phyloP scores from a whole-genome alignment of 225 moss, liverwort and hornwort genomes.

The Pseudisothecium myosuroides region DNA sequence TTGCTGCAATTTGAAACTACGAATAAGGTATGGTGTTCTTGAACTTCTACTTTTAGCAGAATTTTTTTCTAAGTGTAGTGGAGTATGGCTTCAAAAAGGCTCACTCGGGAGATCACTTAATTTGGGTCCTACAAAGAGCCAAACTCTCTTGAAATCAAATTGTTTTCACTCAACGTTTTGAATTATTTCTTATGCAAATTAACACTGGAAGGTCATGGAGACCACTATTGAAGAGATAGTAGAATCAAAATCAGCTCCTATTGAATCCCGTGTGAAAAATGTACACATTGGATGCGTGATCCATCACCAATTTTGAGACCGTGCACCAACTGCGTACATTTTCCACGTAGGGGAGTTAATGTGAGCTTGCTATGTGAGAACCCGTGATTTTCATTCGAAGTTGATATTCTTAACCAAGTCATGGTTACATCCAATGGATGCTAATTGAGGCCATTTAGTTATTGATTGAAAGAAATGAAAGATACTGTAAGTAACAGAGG shows the following conservation, averaged over 20 bases:
- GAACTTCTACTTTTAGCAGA: not conserved
- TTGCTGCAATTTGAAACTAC: constrained; percentile 46
- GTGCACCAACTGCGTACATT: not conserved
- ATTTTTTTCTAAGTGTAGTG: not conserved
- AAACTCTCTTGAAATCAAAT: not conserved
- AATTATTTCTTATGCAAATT: not conserved
- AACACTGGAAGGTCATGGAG: not conserved
- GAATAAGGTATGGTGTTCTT: constrained; percentile 8
- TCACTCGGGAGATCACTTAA: not conserved
- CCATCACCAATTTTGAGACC: too few species aligned
- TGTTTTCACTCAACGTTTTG: not conserved
- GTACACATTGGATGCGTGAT: not conserved
- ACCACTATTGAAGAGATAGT: not conserved
- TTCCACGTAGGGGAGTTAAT: too few species aligned
- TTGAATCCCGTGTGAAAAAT: too few species aligned
- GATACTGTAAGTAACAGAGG: not conserved
- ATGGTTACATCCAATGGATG: not conserved
- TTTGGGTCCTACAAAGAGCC: not conserved
- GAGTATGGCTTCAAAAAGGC: not conserved
- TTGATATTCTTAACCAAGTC: not conserved
- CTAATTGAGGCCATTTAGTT: too few species aligned
- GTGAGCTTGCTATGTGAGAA: not conserved
- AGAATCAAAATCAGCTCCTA: not conserved
- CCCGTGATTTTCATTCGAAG: not conserved
- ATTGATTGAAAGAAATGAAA: not conserved